Percentiles rank a stretch among this genome's conserved stretches.
Evolutionary conservation across 2,329 filamentous ascomycete species (phyloP).

Genomic region (Neofusicoccum laricinum): DNA sequence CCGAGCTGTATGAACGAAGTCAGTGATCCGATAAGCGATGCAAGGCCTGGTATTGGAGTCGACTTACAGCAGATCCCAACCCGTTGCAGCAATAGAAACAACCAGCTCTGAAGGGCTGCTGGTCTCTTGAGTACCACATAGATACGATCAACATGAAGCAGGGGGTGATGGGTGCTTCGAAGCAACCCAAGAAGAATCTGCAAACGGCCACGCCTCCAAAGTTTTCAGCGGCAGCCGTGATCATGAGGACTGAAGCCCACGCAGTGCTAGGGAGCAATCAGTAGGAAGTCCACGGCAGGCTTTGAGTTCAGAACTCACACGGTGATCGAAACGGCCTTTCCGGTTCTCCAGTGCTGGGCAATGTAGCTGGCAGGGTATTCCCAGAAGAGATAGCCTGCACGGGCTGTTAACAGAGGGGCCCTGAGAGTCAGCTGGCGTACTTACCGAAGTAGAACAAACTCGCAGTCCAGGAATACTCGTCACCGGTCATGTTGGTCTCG

Average conservation of each 20-base stretch:
- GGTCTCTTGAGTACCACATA: conserved; percentile 19
- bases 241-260: conserved; percentile 23
- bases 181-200: conserved; percentile 24
- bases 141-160: conserved; percentile 24
- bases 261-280: conserved; percentile 14
- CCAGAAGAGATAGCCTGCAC: conserved; percentile 21
- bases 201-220: conserved; percentile 24
- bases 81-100: conserved; percentile 27
- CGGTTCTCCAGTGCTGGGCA: conserved; percentile 33
- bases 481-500: conserved; percentile 46
- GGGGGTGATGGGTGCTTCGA: conserved; percentile 24
- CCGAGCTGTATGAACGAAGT: conserved; percentile 20
- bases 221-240: conserved; percentile 23
- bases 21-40: neutral
- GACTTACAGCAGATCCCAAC: conserved; percentile 18
- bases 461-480: conserved; percentile 55
- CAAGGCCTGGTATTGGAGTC: neutral
- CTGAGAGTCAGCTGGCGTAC: conserved; percentile 25
- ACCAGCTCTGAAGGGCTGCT: conserved; percentile 23
- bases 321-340: conserved; percentile 28
- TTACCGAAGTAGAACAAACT: conserved; percentile 55
- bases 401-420: conserved; percentile 23
- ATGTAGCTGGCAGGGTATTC: conserved; percentile 25
- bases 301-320: neutral
- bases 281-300: neutral